Evolutionary conservation across 768 basidiomycete genomes (phyloP), one percentile per base, ranked within the genome.

Genomic region (Lentinula edodes): DNA sequence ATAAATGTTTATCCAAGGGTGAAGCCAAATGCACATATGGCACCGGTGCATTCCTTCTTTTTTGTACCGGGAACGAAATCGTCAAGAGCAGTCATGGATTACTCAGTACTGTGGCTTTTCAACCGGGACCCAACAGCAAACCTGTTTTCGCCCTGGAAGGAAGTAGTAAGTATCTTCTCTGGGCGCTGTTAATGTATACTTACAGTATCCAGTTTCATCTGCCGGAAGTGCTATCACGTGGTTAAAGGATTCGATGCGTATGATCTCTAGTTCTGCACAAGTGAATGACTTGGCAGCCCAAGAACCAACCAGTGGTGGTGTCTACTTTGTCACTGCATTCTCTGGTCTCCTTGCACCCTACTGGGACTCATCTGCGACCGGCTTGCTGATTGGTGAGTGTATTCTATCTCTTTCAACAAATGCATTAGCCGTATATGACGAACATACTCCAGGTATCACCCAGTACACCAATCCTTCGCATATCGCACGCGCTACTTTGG

Each of bases 21-120:
- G 91, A 98, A 72, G 96, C 95, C 2, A 99, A 99, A 75, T 97
- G 95, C 75, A 99, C 97, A 5, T 99, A 96, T 67, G 96, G 96
- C 34, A 98, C 96, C 1, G 96, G 97, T 34, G 94, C 94, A 42
- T 99, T 99, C 80, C 78, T 98, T 65, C 77, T 99, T 23, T 98
- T 97, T 81, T 92, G 92, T 76, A 98, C 97, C 0, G 97, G 96
- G 2, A 78, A 77, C 18, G 89, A 96, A 23, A 87, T 93, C 41
- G 89, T 98, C 20, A 80, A 88, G 71, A 96, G 93, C 67, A 78
- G 74, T 35, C 89, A 97, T 68, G 97, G 96, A 5, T 74, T 99
- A 61, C 75, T 99, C 68, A 93, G 89, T 66, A 98, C 97, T 2
- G 93, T 91, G 65, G 97, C 90, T 13, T 99, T 92, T 75, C 90